Percentiles rank a stretch among this genome's conserved stretches.
Evolutionary conservation across 2,329 filamentous ascomycete genomes (phyloP).

Genomic region (Bertia moriformis): DNA sequence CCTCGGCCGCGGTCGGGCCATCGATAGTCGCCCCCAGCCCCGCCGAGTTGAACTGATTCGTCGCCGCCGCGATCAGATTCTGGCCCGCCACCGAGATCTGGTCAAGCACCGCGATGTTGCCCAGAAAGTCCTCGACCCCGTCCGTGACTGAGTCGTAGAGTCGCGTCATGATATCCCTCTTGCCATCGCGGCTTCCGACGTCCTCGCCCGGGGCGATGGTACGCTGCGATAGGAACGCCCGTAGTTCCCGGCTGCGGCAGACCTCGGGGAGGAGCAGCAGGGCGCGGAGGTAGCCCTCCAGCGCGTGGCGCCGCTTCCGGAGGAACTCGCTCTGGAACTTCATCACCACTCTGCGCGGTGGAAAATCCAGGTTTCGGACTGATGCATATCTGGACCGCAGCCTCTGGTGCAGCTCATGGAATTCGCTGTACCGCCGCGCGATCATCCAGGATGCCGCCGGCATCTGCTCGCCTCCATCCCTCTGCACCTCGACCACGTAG

Average conservation of each 20-base stretch:
- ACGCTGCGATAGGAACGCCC: constrained; percentile 82
- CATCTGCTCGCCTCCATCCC: constrained; percentile 88
- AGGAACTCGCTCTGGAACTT: constrained; percentile 93
- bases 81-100: constrained; percentile 87
- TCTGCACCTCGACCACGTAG: constrained; percentile 82
- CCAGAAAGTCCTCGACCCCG: constrained; percentile 93
- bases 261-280: constrained; percentile 80
- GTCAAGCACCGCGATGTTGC: constrained; percentile 88
- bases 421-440: constrained; percentile 88
- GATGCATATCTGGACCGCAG: constrained; percentile 73
- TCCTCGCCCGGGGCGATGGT: constrained; percentile 55
- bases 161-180: constrained; percentile 78
- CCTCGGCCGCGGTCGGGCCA: constrained; percentile 51
- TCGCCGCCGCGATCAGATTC: constrained; percentile 69
- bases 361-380: constrained; percentile 81
- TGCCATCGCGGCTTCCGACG: constrained; percentile 42
- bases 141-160: constrained; percentile 95
- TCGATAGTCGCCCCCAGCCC: constrained; percentile 23
- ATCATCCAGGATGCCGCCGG: constrained; percentile 86
- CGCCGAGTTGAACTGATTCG: constrained; percentile 44
- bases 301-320: constrained; percentile 69
- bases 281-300: constrained; percentile 74
- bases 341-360: constrained; percentile 80
- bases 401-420: constrained; percentile 89
- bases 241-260: constrained; percentile 80